Base-by-base conservation (phyloP, 1,139 yeast species). In the Geotrichum bryndzae region DNA sequence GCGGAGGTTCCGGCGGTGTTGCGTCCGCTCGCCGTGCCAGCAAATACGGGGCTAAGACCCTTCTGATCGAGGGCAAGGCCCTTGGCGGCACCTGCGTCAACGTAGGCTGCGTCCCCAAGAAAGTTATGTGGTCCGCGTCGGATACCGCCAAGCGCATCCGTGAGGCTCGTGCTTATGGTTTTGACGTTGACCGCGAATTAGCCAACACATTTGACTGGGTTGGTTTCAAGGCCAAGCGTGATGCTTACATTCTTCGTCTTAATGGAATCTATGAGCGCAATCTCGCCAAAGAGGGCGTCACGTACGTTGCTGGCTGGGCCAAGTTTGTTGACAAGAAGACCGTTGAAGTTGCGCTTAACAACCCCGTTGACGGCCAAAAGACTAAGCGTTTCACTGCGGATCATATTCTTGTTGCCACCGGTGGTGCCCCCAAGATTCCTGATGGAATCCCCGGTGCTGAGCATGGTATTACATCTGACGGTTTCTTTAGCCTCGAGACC, bases 1-100 rank as follows among this genome's bases (percentile, higher is more conserved):
- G 99, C 57, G 99, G 99, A 65, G 99, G 99, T n/a, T 90, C 97
- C 51, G 99, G 98, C 59, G 99, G 99, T 68, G 97, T 94, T 56
- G 97, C 99, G 23, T 87, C 96, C 29, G 96, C 97, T 25, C 86
- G 99, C 74, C 85, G 98, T 70, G 99, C 99, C 13, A 96, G 98
- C 58, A 84, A 86, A 56, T 85, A 91, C 69, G 99, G 99, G 33
- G 96, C 95, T 41, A 90, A 90, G 68, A 88, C 95, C 1, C 80
- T 92, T 65, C 73, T 94, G 51, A 81, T 94, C 63, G 99, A 94
- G 75, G 84, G 90, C 51, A 84, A 85, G 63, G 73, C 76, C 41
- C 82, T 95, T 76, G 99, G 99, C 62, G 99, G 99, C 53, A 95
- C 99, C 56, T 94, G 99, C 82, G 99, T 95, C 67, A 95, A 95